Conservation (phyloP, 2,329 filamentous ascomycete genomes). For the Fusarium praegraminearum region DNA sequence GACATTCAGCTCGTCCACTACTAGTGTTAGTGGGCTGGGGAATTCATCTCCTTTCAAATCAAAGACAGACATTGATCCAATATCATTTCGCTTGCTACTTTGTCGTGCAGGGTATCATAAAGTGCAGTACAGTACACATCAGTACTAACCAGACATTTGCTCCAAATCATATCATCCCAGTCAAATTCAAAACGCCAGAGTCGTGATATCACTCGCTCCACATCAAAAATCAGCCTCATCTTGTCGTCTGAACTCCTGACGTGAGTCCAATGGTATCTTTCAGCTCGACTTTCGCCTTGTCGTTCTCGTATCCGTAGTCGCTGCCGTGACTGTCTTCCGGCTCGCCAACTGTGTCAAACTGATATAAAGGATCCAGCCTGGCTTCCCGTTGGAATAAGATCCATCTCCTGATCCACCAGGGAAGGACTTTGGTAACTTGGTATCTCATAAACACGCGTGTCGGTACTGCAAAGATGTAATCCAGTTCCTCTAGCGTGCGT, state of each 20-base stretch:
- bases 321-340: conserved; percentile 50
- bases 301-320: conserved; percentile 52
- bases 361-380: conserved; percentile 58
- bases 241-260: conserved; percentile 35
- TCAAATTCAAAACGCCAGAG: conserved; percentile 29
- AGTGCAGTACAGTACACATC: conserved; percentile 18
- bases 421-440: conserved; percentile 66
- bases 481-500: conserved; percentile 65
- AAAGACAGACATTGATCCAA: conserved; percentile 29
- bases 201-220: conserved; percentile 17
- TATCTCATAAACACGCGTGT: conserved; percentile 68
- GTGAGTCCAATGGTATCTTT: conserved; percentile 53
- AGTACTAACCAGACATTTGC: conserved; percentile 13
- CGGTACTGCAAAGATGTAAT: conserved; percentile 71
- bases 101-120: conserved; percentile 46
- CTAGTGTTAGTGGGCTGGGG: conserved; percentile 9
- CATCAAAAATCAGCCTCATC: conserved; percentile 10
- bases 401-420: conserved; percentile 71
- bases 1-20: neutral
- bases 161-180: conserved; percentile 24
- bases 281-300: conserved; percentile 55
- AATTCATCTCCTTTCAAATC: conserved; percentile 18
- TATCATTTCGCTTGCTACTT: conserved; percentile 39
- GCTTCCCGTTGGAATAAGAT: conserved; percentile 63
- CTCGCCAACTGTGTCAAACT: conserved; percentile 53